Conservation (phyloP, 164 flowering plant species). For the Santalum album region DNA sequence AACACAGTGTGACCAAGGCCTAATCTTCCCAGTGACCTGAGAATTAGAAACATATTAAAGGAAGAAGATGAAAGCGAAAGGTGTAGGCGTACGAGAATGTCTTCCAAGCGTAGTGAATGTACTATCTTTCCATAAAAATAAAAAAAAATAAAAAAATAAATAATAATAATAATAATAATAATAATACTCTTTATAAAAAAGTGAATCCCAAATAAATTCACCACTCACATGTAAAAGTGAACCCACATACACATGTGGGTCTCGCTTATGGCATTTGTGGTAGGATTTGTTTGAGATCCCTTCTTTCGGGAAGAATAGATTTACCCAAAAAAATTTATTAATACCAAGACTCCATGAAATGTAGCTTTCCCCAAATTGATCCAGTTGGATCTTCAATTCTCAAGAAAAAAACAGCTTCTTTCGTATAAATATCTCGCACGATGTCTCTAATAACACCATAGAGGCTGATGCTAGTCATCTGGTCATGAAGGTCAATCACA, state of each 20-base stretch:
- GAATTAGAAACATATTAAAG: conserved; percentile 21
- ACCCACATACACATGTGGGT: too few relatives aligned
- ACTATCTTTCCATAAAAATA: neutral
- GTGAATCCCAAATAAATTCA: too few relatives aligned
- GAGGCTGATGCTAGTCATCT: conserved; percentile 82
- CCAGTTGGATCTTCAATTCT: conserved; percentile 69
- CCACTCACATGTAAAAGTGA: too few relatives aligned
- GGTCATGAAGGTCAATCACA: conserved; percentile 71
- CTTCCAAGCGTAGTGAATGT: too few relatives aligned
- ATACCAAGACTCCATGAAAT: conserved; percentile 65
- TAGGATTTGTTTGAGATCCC: too few relatives aligned
- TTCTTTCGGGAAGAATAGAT: too few relatives aligned
- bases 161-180: too few relatives aligned
- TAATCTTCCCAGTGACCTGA: conserved; percentile 88
- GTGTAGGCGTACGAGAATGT: too few relatives aligned
- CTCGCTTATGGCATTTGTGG: too few relatives aligned
- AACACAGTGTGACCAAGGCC: conserved; percentile 65
- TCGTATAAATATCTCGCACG: conserved; percentile 25
- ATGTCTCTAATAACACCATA: conserved; percentile 69
- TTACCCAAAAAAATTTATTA: too few relatives aligned
- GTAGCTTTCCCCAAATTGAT: conserved; percentile 56
- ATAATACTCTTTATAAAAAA: too few relatives aligned
- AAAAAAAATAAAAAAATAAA: too few relatives aligned
- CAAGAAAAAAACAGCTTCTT: conserved; percentile 37
- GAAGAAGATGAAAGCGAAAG: neutral